These are phyloP conservation scores for Candida loeiensis DNA, from an alignment of 805 yeast species.

Conservation along the genomic window DNA sequence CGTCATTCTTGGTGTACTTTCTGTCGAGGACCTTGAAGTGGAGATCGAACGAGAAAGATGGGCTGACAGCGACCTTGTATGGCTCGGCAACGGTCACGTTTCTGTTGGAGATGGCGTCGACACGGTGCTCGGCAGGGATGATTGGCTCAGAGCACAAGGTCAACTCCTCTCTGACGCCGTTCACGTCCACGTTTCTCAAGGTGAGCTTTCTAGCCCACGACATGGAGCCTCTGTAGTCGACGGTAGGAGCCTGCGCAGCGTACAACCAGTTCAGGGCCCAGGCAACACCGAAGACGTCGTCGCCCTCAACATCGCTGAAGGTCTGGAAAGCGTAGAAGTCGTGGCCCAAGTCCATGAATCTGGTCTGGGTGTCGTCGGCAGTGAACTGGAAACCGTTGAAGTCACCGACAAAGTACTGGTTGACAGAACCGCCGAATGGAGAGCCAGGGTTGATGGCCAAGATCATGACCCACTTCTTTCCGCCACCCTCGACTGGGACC, in stretches of 20 bases:
- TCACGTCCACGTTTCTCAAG: constrained; percentile 20
- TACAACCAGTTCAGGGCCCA: constrained; percentile 47
- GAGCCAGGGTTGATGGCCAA: constrained; percentile 42
- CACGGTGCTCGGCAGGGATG: not conserved
- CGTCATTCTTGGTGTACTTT: not conserved
- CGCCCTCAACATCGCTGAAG: constrained; percentile 19
- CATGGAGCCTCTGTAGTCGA: constrained; percentile 34
- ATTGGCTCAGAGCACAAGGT: constrained; percentile 12
- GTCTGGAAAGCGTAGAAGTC: constrained; percentile 40
- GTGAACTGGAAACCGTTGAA: constrained; percentile 37
- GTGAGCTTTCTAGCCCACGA: constrained; percentile 28
- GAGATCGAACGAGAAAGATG: not conserved
- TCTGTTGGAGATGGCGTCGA: not conserved
- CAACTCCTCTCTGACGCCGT: constrained; percentile 19
- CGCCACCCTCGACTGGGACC: constrained; percentile 21
- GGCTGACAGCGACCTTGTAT: not conserved
- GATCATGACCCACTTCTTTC: constrained; percentile 34
- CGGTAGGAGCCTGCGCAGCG: constrained; percentile 32
- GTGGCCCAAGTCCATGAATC: constrained; percentile 33
- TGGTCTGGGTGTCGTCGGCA: constrained; percentile 24
- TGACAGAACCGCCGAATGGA: constrained; percentile 38
- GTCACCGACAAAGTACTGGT: constrained; percentile 40
- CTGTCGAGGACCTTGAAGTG: not conserved
- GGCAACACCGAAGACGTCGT: constrained; percentile 31
- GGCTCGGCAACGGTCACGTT: constrained; percentile 1